Base-by-base conservation (phyloP, 495 filamentous ascomycete genomes). In the Penicillium silybi region DNA sequence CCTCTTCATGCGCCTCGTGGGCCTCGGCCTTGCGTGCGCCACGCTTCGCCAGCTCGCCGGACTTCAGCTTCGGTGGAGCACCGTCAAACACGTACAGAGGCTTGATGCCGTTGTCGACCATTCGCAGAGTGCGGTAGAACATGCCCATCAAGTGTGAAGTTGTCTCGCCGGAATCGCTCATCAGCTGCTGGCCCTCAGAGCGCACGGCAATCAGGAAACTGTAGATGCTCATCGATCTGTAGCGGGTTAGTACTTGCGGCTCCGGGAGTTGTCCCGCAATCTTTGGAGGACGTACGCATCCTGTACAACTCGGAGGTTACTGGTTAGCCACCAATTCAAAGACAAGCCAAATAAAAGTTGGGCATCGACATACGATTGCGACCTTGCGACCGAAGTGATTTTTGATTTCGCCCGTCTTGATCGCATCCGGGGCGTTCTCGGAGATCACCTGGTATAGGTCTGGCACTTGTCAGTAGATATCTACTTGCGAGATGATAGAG, bases 61-160 rank as follows among this genome's bases (percentile, higher is more conserved):
- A 95, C 72, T 98, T 98, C 49, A 98, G 82, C 61, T 96, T 98
- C 3, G 93, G 93, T 4, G 93, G 93, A 22, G 90, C 89, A 37
- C 93, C 93, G 63, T 98, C 93, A 67, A 98, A 98, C 41, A 98
- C 93, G 71, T 93, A 98, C 60, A 98, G 80, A 0, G 93, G 93
- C 64, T 97, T 98, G 72, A 98, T 97, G 46, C 93, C 93, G 61
- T 97, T 97, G 71, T 98, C 93, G 66, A 97, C 88, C 68, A 98
- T 97, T 60, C 93, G 89, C 2, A 98, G 80, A 1, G 93, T 98
- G 54, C 93, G 93, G 77, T 98, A 98, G 74, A 98, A 98, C 86
- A 98, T 91, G 57, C 93, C 93, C 92, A 97, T 96, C 17, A 98
- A 74, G 68, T 98, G 93, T 7, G 93, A 97, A 0, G 93, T 98